Evolutionary conservation across 441 rosid species (phyloP).

Genomic region (Adansonia gregorii): DNA sequence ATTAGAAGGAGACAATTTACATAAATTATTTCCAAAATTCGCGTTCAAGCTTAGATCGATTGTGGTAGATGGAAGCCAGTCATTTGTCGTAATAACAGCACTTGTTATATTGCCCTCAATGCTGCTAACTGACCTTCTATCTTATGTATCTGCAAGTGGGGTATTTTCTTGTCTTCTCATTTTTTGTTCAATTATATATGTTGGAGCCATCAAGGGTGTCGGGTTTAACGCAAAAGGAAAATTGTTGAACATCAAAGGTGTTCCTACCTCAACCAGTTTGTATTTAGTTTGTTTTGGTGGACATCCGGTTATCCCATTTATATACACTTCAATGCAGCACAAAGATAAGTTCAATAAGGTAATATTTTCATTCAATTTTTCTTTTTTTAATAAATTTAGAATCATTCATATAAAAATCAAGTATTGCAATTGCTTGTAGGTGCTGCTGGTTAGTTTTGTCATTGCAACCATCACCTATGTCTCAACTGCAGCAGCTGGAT

Average conservation of each 20-base stretch:
- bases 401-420: no score
- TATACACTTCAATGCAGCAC: not conserved
- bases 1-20: not conserved
- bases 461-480: not conserved
- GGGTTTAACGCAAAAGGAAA: not conserved
- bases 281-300: not conserved
- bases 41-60: not conserved
- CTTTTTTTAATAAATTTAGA: no score
- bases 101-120: not conserved
- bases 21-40: not conserved
- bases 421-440: not conserved
- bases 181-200: not conserved
- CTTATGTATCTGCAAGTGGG: not conserved
- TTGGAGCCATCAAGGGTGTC: not conserved
- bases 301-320: not conserved
- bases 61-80: not conserved
- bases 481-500: not conserved
- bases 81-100: not conserved
- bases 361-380: not conserved
- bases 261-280: not conserved
- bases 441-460: not conserved
- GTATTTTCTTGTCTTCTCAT: not conserved
- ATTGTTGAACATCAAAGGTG: not conserved
- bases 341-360: not conserved
- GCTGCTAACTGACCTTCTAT: not conserved